Evolutionary conservation across 306 rosid genomes (phyloP).

Genomic region (Heteromeles arbutifolia): DNA sequence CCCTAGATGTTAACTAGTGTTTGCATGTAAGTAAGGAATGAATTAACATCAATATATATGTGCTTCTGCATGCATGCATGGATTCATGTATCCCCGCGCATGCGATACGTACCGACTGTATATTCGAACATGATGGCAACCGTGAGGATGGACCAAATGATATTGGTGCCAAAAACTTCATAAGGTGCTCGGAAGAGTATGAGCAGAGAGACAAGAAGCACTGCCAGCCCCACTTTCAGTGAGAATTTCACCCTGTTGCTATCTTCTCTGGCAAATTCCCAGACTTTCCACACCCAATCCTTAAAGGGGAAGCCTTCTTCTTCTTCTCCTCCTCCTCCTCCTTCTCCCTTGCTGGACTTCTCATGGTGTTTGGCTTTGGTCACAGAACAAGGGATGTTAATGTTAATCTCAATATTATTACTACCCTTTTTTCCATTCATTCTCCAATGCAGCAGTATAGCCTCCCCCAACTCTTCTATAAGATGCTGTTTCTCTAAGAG

Average conservation of each 20-base stretch:
- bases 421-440: conserved; percentile 51
- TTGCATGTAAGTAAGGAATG: not conserved
- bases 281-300: conserved; percentile 30
- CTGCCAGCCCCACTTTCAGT: conserved; percentile 66
- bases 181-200: conserved; percentile 56
- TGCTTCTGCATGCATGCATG: not conserved
- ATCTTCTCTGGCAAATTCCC: conserved; percentile 53
- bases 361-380: conserved; percentile 3
- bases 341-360: conserved; percentile 5
- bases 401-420: conserved; percentile 28
- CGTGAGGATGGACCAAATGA: conserved; percentile 78
- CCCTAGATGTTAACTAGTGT: not conserved
- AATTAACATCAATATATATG: not conserved
- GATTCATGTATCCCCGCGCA: not conserved
- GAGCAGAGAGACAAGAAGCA: conserved; percentile 58
- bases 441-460: conserved; percentile 19
- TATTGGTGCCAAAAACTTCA: conserved; percentile 48
- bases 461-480: not conserved
- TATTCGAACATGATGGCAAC: conserved; percentile 69
- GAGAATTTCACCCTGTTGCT: conserved; percentile 44
- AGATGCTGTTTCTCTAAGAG: not conserved
- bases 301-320: not conserved
- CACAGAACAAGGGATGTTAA: conserved; percentile 32
- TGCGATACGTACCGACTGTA: conserved; percentile 53
- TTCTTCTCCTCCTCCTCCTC: not conserved